Evolutionary conservation across 140 eudicot species (phyloP), one percentile per base, ranked within the genome.

Genomic region (Erigeron philadelphicus): DNA sequence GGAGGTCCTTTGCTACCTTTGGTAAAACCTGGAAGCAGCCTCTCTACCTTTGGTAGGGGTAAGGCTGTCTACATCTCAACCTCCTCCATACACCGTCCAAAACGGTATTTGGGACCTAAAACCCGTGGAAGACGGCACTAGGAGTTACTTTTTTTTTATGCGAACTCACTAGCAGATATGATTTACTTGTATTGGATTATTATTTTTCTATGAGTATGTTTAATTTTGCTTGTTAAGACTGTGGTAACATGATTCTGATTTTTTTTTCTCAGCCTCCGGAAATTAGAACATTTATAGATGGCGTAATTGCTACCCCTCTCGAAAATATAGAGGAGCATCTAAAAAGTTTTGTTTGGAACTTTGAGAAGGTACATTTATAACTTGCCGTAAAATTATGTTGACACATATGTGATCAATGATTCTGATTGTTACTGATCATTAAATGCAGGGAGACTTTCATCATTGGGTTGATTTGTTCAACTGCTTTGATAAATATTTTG

Each of bases 381-480:
- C 44, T 55, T 53, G 67, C 61, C 9, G 42, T 73, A 67, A 67
- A n/a, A 23, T 45, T 9, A 56, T 15, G 11, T 15, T 57, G 23
- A 62, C 42, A 48, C 43, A 11, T 21, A 50, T 47, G 35, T 62
- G 48, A 56, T 56, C n/a, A 40, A 1, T 52, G 58, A 52, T 52
- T 16, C 19, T 59, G 19, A 60, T 60, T 60, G 1, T n/a, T 54
- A 11, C 3, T 66, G 66, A 31, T 66, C 56, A 54, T 42, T 73
- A 18, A 38, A 60, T 60, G 86, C 92, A 88, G 95, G 95, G 92
- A 38, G 89, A 88, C 64, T 88, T 85, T 65, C 82, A 85, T 75
- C 89, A 88, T 55, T 88, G 89, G 95, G 80, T 83, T 65, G 92
- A 85, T 72, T 81, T 88, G 47, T 88, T 88, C 55, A 79, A 76